A percentile compares a stretch with the other conserved stretches of the same genome.
These are phyloP conservation scores for Neonothopanus nambi DNA, from an alignment of 1,284 basidiomycete species.

Conservation along the genomic window DNA sequence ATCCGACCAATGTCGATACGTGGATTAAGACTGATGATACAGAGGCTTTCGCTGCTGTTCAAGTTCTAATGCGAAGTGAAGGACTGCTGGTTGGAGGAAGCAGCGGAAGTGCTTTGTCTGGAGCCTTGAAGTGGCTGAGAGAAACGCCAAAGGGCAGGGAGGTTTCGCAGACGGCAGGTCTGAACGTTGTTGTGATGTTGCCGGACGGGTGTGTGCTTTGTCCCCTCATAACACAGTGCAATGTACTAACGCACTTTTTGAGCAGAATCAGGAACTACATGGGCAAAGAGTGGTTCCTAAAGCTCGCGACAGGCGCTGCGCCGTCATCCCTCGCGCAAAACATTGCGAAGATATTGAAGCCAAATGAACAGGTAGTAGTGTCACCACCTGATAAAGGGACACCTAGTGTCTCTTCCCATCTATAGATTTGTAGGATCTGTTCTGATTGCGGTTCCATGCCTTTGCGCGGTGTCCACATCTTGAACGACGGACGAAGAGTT, in stretches of 20 bases:
- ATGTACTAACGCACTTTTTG: not conserved
- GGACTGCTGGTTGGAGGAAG: slow-evolving; percentile 92
- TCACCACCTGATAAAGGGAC: not conserved
- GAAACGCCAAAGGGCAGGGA: slow-evolving; percentile 64
- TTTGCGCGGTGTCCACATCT: too few relatives aligned
- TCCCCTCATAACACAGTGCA: not conserved
- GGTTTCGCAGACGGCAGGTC: slow-evolving; percentile 68
- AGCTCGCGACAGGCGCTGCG: slow-evolving; percentile 58
- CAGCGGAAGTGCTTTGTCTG: slow-evolving; percentile 83
- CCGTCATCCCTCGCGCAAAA: slow-evolving; percentile 50
- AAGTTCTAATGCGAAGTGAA: slow-evolving; percentile 82
- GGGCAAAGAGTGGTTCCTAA: slow-evolving; percentile 86
- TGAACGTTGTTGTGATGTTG: slow-evolving; percentile 88
- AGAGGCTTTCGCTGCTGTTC: slow-evolving; percentile 78
- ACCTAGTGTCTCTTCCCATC: not conserved
- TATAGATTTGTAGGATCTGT: too few relatives aligned
- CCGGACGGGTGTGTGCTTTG: slow-evolving; percentile 76
- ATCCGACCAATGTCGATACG: slow-evolving; percentile 52
- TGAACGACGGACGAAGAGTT: too few relatives aligned
- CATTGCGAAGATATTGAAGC: slow-evolving; percentile 46
- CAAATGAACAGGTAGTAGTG: not conserved
- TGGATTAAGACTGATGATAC: slow-evolving; percentile 91
- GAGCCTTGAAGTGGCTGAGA: slow-evolving; percentile 78
- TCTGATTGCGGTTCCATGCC: too few relatives aligned
- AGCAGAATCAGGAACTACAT: slow-evolving; percentile 93